These are phyloP conservation scores for Didymella keratinophila DNA, from an alignment of 2,329 filamentous ascomycete species.

Conservation along the genomic window DNA sequence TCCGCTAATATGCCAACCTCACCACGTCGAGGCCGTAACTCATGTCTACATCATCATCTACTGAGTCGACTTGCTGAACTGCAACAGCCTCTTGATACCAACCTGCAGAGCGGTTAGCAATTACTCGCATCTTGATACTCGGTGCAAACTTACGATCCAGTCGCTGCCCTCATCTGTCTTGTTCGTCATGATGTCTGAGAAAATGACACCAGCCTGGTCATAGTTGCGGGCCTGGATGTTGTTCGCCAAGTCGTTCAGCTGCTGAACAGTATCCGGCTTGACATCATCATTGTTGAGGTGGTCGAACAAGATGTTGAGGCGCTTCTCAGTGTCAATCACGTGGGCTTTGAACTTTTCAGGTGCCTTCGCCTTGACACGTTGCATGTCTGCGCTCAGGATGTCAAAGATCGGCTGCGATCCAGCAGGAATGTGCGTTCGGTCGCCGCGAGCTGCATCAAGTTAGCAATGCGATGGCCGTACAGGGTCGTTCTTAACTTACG, in stretches of 20 bases:
- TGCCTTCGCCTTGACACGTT: slow-evolving; percentile 84
- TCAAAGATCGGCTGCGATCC: slow-evolving; percentile 81
- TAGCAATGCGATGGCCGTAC: slow-evolving; percentile 25
- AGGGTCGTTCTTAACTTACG: slow-evolving; percentile 60
- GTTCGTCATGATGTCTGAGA: slow-evolving; percentile 57
- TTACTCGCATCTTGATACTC: neutral
- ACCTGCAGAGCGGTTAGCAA: slow-evolving; percentile 32
- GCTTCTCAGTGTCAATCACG: slow-evolving; percentile 92
- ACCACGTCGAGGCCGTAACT: slow-evolving; percentile 2
- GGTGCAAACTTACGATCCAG: slow-evolving; percentile 58
- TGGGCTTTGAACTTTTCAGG: slow-evolving; percentile 87
- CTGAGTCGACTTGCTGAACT: slow-evolving; percentile 49
- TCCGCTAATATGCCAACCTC: neutral
- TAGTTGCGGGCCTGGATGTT: slow-evolving; percentile 54
- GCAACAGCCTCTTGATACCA: slow-evolving; percentile 50
- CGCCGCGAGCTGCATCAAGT: slow-evolving; percentile 66
- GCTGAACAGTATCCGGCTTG: slow-evolving; percentile 76
- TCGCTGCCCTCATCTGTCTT: slow-evolving; percentile 59
- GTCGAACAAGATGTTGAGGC: slow-evolving; percentile 92
- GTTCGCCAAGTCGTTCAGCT: slow-evolving; percentile 65
- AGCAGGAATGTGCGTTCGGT: slow-evolving; percentile 86
- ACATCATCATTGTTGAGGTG: slow-evolving; percentile 96
- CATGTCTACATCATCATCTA: slow-evolving; percentile 12
- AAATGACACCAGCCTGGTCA: slow-evolving; percentile 55
- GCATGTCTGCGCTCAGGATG: slow-evolving; percentile 82